phyloP scores from a whole-genome alignment of 2,329 filamentous ascomycete genomes.

The Clarireedia homoeocarpa region DNA sequence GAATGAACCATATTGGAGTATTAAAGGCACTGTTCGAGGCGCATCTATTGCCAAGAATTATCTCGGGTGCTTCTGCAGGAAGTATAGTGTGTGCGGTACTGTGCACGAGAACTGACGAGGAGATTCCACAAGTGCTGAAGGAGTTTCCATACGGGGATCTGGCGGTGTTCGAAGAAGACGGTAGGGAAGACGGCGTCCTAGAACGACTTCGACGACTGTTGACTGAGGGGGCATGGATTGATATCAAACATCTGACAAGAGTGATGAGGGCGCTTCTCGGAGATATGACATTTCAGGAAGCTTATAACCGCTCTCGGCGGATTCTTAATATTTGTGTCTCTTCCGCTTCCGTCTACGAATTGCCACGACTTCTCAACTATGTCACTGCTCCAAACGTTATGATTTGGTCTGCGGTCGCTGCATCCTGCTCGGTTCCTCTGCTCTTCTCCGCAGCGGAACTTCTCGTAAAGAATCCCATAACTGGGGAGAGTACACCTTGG shows the following conservation, averaged over 20 bases:
- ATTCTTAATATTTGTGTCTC: slow-evolving; percentile 94
- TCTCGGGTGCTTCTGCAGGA: slow-evolving; percentile 62
- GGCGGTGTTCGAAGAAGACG: slow-evolving; percentile 52
- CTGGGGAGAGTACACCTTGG: slow-evolving; percentile 72
- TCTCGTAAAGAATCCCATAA: slow-evolving; percentile 76
- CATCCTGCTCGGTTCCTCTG: slow-evolving; percentile 85
- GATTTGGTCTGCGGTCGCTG: slow-evolving; percentile 94
- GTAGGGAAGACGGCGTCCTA: slow-evolving; percentile 54
- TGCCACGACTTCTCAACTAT: slow-evolving; percentile 83
- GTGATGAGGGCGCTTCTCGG: slow-evolving; percentile 78
- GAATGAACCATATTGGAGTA: slow-evolving; percentile 66
- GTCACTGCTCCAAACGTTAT: slow-evolving; percentile 89
- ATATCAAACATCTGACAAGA: slow-evolving; percentile 71
- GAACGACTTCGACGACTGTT: slow-evolving; percentile 65
- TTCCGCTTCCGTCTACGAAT: slow-evolving; percentile 76
- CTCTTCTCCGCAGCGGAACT: slow-evolving; percentile 75
- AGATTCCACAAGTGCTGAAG: slow-evolving; percentile 50
- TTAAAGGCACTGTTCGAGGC: slow-evolving; percentile 58
- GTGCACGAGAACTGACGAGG: slow-evolving; percentile 54
- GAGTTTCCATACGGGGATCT: slow-evolving; percentile 56
- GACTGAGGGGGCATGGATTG: slow-evolving; percentile 77
- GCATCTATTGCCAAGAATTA: slow-evolving; percentile 56
- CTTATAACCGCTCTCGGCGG: slow-evolving; percentile 86
- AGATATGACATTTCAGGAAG: slow-evolving; percentile 90
- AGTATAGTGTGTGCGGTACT: slow-evolving; percentile 60